These are phyloP conservation scores for Eucalyptus cloeziana DNA, from an alignment of 345 rosid species.

Conservation along the genomic window DNA sequence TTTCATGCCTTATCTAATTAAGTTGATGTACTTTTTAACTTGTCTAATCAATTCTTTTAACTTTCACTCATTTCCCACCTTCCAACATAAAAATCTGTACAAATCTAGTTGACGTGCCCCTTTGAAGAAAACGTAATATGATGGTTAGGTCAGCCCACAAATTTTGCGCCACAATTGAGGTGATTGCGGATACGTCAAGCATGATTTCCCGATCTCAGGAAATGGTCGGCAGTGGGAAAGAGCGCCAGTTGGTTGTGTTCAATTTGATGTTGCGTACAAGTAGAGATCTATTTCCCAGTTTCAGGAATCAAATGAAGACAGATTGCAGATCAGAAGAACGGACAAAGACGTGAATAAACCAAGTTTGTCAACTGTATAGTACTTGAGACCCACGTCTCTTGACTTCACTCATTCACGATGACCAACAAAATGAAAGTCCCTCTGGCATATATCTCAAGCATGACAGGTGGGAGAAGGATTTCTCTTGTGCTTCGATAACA, in stretches of 20 bases:
- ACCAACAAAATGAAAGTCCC: neutral
- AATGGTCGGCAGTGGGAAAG: neutral
- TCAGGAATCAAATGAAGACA: neutral
- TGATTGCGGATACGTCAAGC: neutral
- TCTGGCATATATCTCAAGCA: neutral
- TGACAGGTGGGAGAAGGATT: neutral
- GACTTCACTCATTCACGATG: neutral
- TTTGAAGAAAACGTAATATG: fast-evolving
- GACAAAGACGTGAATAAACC: neutral
- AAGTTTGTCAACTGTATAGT: neutral
- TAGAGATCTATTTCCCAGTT: neutral
- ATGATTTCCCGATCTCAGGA: neutral
- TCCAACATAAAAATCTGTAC: neutral
- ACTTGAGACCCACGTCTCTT: neutral
- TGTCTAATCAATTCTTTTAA: neutral
- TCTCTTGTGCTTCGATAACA: neutral
- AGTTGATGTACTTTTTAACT: neutral
- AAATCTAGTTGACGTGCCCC: neutral
- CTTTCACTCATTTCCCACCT: neutral
- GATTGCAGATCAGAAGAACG: neutral
- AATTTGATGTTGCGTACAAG: neutral
- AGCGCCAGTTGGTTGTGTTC: neutral
- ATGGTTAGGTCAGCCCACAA: neutral
- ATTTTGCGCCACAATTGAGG: neutral
- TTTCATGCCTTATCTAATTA: neutral